Evolutionary conservation across 179 eudicot genomes (phyloP).

Genomic region (Spergularia azorica): DNA sequence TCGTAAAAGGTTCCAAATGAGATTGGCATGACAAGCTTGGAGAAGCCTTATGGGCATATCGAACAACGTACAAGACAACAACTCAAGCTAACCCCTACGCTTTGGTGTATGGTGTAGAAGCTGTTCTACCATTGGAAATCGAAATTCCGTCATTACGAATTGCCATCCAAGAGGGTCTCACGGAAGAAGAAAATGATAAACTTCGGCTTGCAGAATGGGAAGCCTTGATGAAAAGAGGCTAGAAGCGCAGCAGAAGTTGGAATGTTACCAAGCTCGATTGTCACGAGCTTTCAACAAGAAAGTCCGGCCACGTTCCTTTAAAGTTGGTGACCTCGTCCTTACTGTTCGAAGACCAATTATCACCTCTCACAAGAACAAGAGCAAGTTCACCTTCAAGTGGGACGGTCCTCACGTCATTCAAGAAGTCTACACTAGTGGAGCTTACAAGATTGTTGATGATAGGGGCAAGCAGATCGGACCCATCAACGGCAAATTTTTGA

Average conservation of each 20-base stretch:
- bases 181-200: not conserved
- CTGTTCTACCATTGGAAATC: not conserved
- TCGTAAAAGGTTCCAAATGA: too few species aligned
- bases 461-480: not conserved
- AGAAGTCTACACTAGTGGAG: not conserved
- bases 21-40: too few species aligned
- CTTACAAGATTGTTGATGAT: not conserved
- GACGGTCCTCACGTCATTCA: not conserved
- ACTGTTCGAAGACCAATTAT: not conserved
- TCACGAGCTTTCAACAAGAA: not conserved
- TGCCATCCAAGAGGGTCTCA: not conserved
- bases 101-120: not conserved
- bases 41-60: too few species aligned
- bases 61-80: too few species aligned
- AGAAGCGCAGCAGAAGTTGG: too few species aligned
- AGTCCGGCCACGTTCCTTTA: not conserved
- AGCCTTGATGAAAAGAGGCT: not conserved
- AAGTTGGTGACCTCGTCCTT: not conserved
- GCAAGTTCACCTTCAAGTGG: not conserved
- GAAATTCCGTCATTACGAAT: not conserved
- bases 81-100: too few species aligned
- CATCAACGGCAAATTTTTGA: slow-evolving; percentile 3
- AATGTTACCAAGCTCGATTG: too few species aligned
- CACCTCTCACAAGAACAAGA: too few species aligned
- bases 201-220: not conserved